phyloP scores from a whole-genome alignment of 2,329 filamentous ascomycete species.

The Alternaria postmessia region DNA sequence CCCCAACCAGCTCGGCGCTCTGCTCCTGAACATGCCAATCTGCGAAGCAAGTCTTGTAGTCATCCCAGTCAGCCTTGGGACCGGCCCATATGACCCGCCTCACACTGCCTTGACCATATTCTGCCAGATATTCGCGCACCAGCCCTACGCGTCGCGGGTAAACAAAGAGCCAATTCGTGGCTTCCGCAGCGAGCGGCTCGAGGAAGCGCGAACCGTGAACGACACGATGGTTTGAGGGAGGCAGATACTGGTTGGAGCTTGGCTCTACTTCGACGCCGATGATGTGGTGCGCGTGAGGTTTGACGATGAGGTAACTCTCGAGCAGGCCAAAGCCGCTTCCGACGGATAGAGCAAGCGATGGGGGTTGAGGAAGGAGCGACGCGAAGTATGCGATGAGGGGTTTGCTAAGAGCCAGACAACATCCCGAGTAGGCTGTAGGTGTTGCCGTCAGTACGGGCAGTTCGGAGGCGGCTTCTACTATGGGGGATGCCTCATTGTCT shows the following conservation, averaged over 20 bases:
- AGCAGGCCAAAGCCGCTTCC: constrained; percentile 62
- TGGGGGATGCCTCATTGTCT: background rate
- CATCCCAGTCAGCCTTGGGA: constrained; percentile 54
- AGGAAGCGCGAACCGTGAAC: constrained; percentile 58
- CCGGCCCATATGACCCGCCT: constrained; percentile 54
- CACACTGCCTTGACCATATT: constrained; percentile 40
- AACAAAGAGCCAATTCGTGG: constrained; percentile 61
- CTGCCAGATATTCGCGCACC: constrained; percentile 55
- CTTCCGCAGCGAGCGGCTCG: constrained; percentile 52
- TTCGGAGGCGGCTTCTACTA: background rate
- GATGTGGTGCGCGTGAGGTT: constrained; percentile 40
- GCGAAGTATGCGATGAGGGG: constrained; percentile 38
- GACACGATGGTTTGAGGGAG: constrained; percentile 50
- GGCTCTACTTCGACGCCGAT: constrained; percentile 60
- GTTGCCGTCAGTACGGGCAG: constrained; percentile 26
- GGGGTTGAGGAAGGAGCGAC: constrained; percentile 33
- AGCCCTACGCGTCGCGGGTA: constrained; percentile 61
- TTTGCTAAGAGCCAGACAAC: constrained; percentile 48
- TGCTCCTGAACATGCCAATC: constrained; percentile 29
- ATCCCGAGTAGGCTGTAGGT: constrained; percentile 42
- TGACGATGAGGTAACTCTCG: constrained; percentile 53
- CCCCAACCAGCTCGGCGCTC: constrained; percentile 38
- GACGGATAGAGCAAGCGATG: constrained; percentile 52
- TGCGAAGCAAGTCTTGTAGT: constrained; percentile 41
- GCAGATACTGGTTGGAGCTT: constrained; percentile 57